Conservation (phyloP, 192 early-diverging fungal species). For the Coemansia pectinata region DNA sequence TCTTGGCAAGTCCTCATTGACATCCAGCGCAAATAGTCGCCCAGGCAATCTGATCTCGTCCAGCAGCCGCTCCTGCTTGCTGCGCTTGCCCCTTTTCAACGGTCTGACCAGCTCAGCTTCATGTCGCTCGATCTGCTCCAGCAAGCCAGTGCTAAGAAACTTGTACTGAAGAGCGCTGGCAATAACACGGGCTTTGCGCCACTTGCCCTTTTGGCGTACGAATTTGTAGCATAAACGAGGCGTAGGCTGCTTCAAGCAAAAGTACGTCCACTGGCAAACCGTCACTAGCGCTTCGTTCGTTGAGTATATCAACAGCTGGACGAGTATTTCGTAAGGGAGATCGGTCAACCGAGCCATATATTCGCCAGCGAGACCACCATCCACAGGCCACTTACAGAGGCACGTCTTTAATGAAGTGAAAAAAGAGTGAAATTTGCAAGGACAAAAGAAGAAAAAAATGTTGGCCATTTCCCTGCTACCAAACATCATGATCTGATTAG, state of each 20-base stretch:
- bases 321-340: slow-evolving; percentile 42
- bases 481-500: neutral
- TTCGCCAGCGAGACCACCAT: slow-evolving; percentile 3
- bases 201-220: slow-evolving; percentile 29
- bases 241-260: slow-evolving; percentile 24
- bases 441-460: neutral
- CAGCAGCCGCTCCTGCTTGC: slow-evolving; percentile 1
- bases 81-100: slow-evolving; percentile 3
- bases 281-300: slow-evolving; percentile 29
- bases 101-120: slow-evolving; percentile 17
- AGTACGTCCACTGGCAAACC: slow-evolving; percentile 34
- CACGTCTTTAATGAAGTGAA: neutral
- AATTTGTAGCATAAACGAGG: slow-evolving; percentile 43
- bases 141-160: slow-evolving; percentile 35
- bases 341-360: slow-evolving; percentile 45
- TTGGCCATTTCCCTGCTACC: neutral
- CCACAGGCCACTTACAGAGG: neutral
- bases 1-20: slow-evolving; percentile 13
- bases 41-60: slow-evolving; percentile 29
- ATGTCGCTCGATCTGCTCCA: slow-evolving; percentile 37
- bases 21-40: slow-evolving; percentile 25
- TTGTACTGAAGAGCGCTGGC: slow-evolving; percentile 20
- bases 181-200: slow-evolving; percentile 30
- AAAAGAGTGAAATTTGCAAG: neutral
- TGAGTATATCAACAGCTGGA: slow-evolving; percentile 23